Percentiles rank a stretch among this genome's conserved stretches.
Evolutionary conservation across 2,329 filamentous ascomycete species (phyloP).

Genomic region (Ceratocystis albifundus): DNA sequence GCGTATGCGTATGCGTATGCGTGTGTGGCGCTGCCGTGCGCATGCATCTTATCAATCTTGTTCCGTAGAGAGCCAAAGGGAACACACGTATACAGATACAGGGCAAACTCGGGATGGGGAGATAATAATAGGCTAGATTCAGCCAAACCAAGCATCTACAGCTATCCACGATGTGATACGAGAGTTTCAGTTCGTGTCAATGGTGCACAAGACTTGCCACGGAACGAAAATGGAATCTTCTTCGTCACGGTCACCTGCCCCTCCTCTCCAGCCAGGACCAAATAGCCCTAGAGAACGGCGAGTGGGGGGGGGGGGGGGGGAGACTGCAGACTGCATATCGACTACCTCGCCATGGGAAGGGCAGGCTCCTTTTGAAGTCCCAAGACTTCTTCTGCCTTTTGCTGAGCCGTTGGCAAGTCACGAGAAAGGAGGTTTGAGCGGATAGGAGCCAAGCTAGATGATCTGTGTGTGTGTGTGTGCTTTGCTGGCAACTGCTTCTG

Average conservation of each 20-base stretch:
- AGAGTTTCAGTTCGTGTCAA: not conserved
- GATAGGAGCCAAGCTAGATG: not conserved
- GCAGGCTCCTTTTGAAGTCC: too few relatives aligned
- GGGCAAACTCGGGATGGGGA: not conserved
- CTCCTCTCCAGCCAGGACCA: not conserved
- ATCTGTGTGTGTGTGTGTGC: too few relatives aligned
- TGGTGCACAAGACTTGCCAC: not conserved
- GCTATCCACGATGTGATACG: not conserved
- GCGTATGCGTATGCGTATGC: not conserved
- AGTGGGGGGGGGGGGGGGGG: too few relatives aligned
- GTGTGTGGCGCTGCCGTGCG: not conserved
- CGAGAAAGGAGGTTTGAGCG: not conserved
- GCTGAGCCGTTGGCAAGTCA: not conserved
- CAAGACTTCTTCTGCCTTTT: not conserved
- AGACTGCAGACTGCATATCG: not conserved
- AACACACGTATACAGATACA: not conserved
- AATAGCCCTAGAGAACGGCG: not conserved
- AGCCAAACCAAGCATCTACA: not conserved
- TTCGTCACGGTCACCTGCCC: not conserved
- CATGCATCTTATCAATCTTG: not conserved
- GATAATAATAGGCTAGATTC: not conserved
- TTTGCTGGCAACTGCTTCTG: slow-evolving; percentile 1
- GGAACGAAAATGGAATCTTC: not conserved
- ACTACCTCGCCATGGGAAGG: not conserved
- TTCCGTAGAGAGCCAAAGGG: not conserved